Conservation (phyloP, 148 eudicot genomes). For the Vaccinium darrowii region DNA sequence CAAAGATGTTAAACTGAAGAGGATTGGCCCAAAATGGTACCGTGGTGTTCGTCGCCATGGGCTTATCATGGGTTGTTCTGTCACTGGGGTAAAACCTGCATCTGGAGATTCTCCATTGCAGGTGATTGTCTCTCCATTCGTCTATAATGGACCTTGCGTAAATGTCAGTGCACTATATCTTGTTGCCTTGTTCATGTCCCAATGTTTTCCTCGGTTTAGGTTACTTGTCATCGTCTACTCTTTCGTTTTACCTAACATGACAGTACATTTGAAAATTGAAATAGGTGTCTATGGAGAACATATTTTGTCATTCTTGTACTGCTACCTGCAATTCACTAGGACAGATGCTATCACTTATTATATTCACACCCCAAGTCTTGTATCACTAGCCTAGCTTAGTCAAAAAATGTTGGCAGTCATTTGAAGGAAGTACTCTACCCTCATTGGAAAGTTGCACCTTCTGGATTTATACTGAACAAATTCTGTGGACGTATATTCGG, state of each 20-base stretch:
- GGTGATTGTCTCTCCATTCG: constrained; percentile 40
- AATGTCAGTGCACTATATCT: neutral
- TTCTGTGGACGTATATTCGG: neutral
- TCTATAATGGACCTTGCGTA: neutral
- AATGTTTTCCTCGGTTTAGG: neutral
- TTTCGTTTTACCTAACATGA: neutral
- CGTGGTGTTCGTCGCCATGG: constrained; percentile 98
- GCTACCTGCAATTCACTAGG: neutral
- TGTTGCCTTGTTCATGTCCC: neutral
- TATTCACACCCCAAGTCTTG: neutral
- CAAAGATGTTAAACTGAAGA: constrained; percentile 77
- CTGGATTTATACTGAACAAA: neutral
- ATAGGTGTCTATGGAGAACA: neutral
- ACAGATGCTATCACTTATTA: neutral
- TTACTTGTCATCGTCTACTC: neutral
- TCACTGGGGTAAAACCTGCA: constrained; percentile 80
- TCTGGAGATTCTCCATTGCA: constrained; percentile 95
- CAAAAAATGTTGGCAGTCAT: neutral
- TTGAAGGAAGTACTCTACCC: neutral
- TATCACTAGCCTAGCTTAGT: neutral
- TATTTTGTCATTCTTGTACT: neutral
- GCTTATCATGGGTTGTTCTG: constrained; percentile 96
- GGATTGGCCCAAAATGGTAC: constrained; percentile 95
- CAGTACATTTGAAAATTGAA: neutral
- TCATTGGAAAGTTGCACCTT: neutral